Percentiles rank a stretch among this genome's conserved stretches.
These are phyloP conservation scores for Aureobasidium melanogenum DNA, from an alignment of 2,329 filamentous ascomycete species.

Conservation along the genomic window DNA sequence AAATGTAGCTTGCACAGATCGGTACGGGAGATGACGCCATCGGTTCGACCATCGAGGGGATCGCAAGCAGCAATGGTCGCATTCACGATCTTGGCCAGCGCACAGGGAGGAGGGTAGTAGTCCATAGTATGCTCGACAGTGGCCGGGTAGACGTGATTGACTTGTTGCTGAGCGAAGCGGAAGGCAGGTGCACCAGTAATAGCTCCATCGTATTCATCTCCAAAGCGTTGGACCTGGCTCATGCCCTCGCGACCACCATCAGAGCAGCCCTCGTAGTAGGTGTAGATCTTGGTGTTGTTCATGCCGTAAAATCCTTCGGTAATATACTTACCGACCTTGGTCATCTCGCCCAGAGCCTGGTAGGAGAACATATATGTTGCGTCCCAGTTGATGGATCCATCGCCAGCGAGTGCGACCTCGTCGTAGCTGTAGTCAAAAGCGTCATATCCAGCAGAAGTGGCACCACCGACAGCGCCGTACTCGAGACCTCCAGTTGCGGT, in stretches of 20 bases:
- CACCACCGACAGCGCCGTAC: conserved; percentile 38
- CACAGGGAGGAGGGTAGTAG: conserved; percentile 38
- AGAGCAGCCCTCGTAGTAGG: conserved; percentile 48
- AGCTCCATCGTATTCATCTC: conserved; percentile 40
- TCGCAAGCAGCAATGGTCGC: conserved; percentile 48
- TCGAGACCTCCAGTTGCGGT: conserved; percentile 31
- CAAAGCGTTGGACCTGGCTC: conserved; percentile 44
- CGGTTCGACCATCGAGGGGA: conserved; percentile 44
- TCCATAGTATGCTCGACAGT: conserved; percentile 31
- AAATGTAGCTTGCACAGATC: conserved; percentile 41
- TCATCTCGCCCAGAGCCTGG: conserved; percentile 45
- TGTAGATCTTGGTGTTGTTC: conserved; percentile 28
- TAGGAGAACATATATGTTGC: conserved; percentile 43
- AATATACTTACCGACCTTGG: conserved; percentile 37
- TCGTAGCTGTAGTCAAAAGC: conserved; percentile 35
- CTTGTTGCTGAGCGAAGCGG: conserved; percentile 38
- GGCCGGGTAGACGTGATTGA: conserved; percentile 33
- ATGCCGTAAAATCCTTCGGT: conserved; percentile 31
- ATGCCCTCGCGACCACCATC: conserved; percentile 44
- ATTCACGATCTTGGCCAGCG: conserved; percentile 45
- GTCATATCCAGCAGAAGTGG: conserved; percentile 44
- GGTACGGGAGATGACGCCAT: conserved; percentile 44
- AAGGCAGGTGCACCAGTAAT: conserved; percentile 41
- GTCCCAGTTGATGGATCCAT: conserved; percentile 45
- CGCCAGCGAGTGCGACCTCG: conserved; percentile 23